Base-by-base conservation (phyloP, 2,329 filamentous ascomycete species). In the Colletotrichum agaves region DNA sequence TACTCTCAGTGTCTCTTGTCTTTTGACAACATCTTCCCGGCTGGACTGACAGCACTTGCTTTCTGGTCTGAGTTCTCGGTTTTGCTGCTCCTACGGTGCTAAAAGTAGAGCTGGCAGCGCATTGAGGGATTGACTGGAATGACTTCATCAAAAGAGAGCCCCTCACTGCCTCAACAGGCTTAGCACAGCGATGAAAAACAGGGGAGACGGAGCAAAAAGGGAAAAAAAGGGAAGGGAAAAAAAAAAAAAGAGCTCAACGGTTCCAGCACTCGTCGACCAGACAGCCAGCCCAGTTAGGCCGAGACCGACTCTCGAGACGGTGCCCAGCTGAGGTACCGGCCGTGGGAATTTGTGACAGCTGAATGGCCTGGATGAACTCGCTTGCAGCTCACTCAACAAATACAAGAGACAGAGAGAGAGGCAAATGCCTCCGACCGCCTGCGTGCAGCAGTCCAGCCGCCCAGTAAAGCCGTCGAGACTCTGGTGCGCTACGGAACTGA, bases 131-230 rank as follows among this genome's bases (percentile, higher is more conserved):
- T 39, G 58, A 53, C 41, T 12, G 55, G 39, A 55, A 65, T 65
- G 65, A 65, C 65, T 68, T 65, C 61, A 68, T 65, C 39, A 31
- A 27, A 35, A 43, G 23, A 23, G 8, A 39, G n/a, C 50, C 43
- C 52, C 13, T 47, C 31, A 11, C 13, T 41, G 39, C 31, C 52
- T 62, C 49, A n/a, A 61, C 58, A 46, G 44, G 56, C 43, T 19
- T 67, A 57, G 63, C 44, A 46, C 19, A 19, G 23, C 39, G 4
- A 21, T 33, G 33, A n/a, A 46, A 23, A 21, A 13, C 4, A 19
- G 19, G n/a, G 21, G 21, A 33, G 41, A 39, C 21, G 31, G 23
- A 23, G 6, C 31, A 33, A 17, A n/a, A 33, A 47, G 10, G 23
- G 2, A 19, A 12, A 13, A 7, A 23, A 3, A 3, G 21, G 21